Evolutionary conservation across 23 red algal genomes (phyloP), one percentile per base, ranked within the genome.

Genomic region (Agarophyton chilense): DNA sequence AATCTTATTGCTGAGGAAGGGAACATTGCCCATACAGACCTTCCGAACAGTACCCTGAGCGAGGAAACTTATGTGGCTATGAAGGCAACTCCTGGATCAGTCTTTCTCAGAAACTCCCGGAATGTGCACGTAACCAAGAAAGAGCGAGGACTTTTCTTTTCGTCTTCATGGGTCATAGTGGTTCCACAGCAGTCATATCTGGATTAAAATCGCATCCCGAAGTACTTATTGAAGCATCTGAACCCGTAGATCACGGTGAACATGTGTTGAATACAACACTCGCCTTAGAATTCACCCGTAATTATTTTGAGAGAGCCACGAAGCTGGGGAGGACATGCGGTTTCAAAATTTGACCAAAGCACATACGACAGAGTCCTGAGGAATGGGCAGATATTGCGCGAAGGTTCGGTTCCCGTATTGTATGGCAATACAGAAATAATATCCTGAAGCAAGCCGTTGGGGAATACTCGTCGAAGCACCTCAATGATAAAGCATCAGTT

Each of bases 161-260:
- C 21, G 66, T 93, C 14, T 93, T 93, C 72, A 93, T 93, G 90
- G 90, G 90, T 10, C 79, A 93, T 78, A 75, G 61, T 61, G 90
- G 90, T 19, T 85, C 79, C 14, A 93, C 90, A 10, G 90, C 90
- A 31, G 60, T 93, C 4, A 32, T 85, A 18, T 85, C 90, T 31
- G 90, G 86, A 33, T 67, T 93, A 45, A 83, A 33, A 34, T 49
- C 57, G 10, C 89, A 92, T 60, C 32, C 57, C 18, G 75, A 72
- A 38, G 63, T 82, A 13, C 34, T 41, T 57, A 43, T 81, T 45
- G 57, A 70, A 8, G 26, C 28, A 52, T 56, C 63, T 22, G 89
- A 92, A 42, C 78, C 58, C 16, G 45, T 92, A 1, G 84, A 89
- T 75, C 84, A 89, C 70, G 61, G 45, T n/a, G 77, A 64, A 19